Percentiles rank a stretch among this genome's conserved stretches.
Conservation (phyloP, 805 yeast species). For the Pichia thaimueangensis region DNA sequence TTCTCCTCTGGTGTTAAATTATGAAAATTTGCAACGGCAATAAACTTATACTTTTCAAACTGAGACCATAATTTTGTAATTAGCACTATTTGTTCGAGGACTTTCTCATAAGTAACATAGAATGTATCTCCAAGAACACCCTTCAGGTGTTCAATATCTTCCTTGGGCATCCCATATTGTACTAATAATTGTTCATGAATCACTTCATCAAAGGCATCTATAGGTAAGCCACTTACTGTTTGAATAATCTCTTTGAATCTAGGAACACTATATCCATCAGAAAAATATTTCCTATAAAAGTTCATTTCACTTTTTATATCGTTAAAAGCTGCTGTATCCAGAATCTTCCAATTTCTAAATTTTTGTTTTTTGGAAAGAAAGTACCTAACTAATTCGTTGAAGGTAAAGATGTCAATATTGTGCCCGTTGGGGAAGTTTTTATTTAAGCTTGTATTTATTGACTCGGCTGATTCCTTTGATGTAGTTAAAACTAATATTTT, state of each 20-base stretch:
- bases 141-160: neutral
- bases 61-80: neutral
- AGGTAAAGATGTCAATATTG: neutral
- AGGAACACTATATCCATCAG: too few species aligned
- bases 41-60: neutral
- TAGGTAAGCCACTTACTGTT: slow-evolving; percentile 1
- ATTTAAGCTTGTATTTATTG: neutral
- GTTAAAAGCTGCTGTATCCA: too few species aligned
- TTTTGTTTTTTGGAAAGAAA: neutral
- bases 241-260: slow-evolving; percentile 5
- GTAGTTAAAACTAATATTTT: slow-evolving; percentile 3
- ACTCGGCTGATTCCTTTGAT: neutral
- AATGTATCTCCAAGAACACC: neutral
- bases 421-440: neutral
- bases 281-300: too few species aligned
- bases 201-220: neutral
- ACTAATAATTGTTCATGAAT: neutral
- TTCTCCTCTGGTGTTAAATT: slow-evolving; percentile 4
- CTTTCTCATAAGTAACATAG: slow-evolving; percentile 3
- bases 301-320: too few species aligned
- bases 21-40: slow-evolving; percentile 2
- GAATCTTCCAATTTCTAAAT: slow-evolving; percentile 2
- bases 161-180: slow-evolving; percentile 5
- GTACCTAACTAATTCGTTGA: neutral
- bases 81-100: neutral